A percentile compares a stretch with the other conserved stretches of the same genome.
phyloP scores from a whole-genome alignment of 2,329 filamentous ascomycete genomes.

The Aspergillus transmontanensis region DNA sequence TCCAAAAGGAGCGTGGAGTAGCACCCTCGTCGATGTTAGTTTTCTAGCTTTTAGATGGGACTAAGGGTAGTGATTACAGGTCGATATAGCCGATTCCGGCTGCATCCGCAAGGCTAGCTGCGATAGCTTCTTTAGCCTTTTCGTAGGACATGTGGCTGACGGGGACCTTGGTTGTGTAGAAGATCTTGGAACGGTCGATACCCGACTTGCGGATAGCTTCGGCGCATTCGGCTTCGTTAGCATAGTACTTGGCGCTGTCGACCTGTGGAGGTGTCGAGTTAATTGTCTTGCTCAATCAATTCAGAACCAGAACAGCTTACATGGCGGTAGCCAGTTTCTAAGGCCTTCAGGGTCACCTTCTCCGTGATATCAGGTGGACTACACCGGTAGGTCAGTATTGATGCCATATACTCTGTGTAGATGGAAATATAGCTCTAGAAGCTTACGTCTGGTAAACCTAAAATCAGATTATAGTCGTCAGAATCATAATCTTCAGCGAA shows the following conservation, averaged over 20 bases:
- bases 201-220: slow-evolving; percentile 55
- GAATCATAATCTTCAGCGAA: background rate
- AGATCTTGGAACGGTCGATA: slow-evolving; percentile 58
- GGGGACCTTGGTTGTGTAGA: slow-evolving; percentile 66
- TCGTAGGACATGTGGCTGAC: slow-evolving; percentile 61
- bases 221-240: slow-evolving; percentile 59
- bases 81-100: slow-evolving; percentile 69
- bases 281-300: background rate
- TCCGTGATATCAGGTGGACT: slow-evolving; percentile 61
- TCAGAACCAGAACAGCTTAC: slow-evolving; percentile 34
- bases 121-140: slow-evolving; percentile 64
- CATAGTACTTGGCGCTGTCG: slow-evolving; percentile 61
- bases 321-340: slow-evolving; percentile 61
- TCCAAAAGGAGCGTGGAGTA: slow-evolving; percentile 44
- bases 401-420: background rate
- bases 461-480: background rate
- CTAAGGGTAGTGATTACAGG: slow-evolving; percentile 45
- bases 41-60: background rate
- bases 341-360: slow-evolving; percentile 59
- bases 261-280: slow-evolving; percentile 40
- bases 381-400: background rate
- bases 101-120: slow-evolving; percentile 62
- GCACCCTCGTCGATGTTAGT: slow-evolving; percentile 28
- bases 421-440: background rate
- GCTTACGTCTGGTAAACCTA: slow-evolving; percentile 46